These are phyloP conservation scores for Mrakia hoshinonis DNA, from an alignment of 768 basidiomycete genomes.

Conservation along the genomic window DNA sequence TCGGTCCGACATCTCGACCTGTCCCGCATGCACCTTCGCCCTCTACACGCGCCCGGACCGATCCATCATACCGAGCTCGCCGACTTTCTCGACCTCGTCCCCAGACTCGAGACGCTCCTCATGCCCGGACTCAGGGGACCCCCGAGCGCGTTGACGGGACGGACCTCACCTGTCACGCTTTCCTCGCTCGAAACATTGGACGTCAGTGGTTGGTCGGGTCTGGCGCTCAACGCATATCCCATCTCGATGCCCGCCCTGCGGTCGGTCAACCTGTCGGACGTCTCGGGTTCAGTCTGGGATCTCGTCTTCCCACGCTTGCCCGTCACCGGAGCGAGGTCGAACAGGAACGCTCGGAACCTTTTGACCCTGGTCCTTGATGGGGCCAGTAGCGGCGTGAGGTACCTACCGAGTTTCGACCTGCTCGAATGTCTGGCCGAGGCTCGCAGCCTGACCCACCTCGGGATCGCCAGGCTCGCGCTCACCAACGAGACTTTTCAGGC, in stretches of 20 bases:
- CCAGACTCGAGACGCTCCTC: conserved; percentile 1
- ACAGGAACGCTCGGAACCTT: not conserved
- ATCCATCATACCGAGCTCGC: not conserved
- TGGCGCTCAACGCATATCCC: not conserved
- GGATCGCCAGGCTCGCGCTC: not conserved
- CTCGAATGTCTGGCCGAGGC: not conserved
- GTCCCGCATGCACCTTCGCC: not conserved
- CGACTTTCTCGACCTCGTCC: not conserved
- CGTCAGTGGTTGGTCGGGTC: not conserved
- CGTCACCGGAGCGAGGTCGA: not conserved
- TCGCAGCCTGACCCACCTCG: not conserved
- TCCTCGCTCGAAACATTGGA: not conserved
- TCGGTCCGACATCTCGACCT: not conserved
- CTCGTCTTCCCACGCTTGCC: not conserved
- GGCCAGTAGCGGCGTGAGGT: not conserved
- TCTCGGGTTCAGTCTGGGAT: not conserved
- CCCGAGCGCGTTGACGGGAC: not conserved
- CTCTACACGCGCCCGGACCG: not conserved
- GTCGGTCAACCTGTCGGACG: not conserved
- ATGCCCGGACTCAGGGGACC: not conserved
- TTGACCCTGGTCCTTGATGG: not conserved
- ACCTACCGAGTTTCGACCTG: too few species aligned
- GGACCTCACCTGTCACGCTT: not conserved
- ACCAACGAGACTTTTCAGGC: conserved; percentile 1
- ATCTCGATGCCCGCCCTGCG: not conserved